A percentile compares a stretch with the other conserved stretches of the same genome.
These are phyloP conservation scores for Collariella sp. DNA, from an alignment of 495 filamentous ascomycete genomes.

Conservation along the genomic window DNA sequence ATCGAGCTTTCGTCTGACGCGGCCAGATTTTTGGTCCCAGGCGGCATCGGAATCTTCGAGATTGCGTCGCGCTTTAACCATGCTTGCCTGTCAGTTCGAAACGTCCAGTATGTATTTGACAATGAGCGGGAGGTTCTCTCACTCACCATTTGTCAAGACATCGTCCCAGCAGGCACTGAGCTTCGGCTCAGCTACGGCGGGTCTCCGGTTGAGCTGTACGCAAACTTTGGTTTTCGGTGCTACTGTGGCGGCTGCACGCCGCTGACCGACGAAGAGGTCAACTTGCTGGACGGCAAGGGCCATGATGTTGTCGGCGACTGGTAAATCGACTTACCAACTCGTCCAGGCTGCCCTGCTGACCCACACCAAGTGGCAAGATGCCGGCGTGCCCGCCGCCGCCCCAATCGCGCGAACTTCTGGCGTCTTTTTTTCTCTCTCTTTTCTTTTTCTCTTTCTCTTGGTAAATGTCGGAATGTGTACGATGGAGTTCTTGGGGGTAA, in stretches of 20 bases:
- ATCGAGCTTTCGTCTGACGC: conserved; percentile 1
- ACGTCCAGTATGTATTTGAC: conserved; percentile 18
- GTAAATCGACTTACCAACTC: neutral
- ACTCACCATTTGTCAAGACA: conserved; percentile 13
- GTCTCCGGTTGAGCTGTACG: conserved; percentile 16
- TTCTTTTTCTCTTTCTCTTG: neutral
- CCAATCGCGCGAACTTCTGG: neutral
- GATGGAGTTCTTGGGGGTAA: neutral
- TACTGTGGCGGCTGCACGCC: conserved; percentile 25
- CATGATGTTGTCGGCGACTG: neutral
- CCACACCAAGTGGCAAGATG: too few relatives aligned
- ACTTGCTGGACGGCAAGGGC: neutral
- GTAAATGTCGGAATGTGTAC: neutral
- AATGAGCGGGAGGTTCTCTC: neutral
- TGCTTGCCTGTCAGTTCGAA: conserved; percentile 16
- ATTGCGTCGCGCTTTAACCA: conserved; percentile 32
- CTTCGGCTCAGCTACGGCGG: conserved; percentile 29
- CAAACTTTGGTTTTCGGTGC: conserved; percentile 28
- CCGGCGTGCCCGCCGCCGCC: neutral
- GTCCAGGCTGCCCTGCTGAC: neutral
- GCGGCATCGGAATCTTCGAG: conserved; percentile 20
- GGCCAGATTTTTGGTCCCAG: conserved; percentile 19
- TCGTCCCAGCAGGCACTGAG: conserved; percentile 23
- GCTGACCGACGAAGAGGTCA: conserved; percentile 16
- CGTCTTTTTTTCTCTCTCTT: neutral